A percentile compares a stretch with the other conserved stretches of the same genome.
Conservation (phyloP, 2,329 filamentous ascomycete species). For the Ceratocystis alfenasii region DNA sequence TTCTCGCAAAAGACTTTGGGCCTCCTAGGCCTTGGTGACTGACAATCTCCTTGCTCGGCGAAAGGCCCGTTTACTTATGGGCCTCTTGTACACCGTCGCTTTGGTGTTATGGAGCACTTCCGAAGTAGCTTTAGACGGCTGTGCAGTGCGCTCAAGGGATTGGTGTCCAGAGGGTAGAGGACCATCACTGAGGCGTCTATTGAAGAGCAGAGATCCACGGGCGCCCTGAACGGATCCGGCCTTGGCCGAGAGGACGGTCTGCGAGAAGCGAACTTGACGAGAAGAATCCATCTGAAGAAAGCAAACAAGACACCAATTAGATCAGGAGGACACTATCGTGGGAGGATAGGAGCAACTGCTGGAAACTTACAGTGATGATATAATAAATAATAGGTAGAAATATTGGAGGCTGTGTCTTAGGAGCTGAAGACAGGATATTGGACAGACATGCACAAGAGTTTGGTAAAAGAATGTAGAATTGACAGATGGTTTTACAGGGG, state of each 20-base stretch:
- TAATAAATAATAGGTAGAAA: too few relatives aligned
- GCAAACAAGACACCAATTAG: not conserved
- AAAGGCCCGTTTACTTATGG: too few relatives aligned
- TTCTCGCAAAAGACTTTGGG: not conserved
- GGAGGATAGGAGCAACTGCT: too few relatives aligned
- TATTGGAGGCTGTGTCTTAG: too few relatives aligned
- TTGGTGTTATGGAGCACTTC: not conserved
- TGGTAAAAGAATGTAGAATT: not conserved
- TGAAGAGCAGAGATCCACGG: not conserved
- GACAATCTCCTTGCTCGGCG: not conserved
- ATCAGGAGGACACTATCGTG: not conserved
- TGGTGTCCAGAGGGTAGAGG: not conserved
- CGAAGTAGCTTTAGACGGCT: not conserved
- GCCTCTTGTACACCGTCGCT: not conserved
- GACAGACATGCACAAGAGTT: not conserved
- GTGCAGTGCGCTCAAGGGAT: not conserved
- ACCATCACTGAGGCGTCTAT: not conserved
- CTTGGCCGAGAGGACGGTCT: not conserved
- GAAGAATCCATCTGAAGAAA: not conserved
- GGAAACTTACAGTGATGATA: too few relatives aligned
- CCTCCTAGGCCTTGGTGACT: not conserved
- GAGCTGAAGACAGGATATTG: too few relatives aligned
- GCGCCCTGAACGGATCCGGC: not conserved
- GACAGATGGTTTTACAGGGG: not conserved
- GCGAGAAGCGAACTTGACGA: not conserved